These are phyloP conservation scores for Tylopilus balloui DNA, from an alignment of 768 basidiomycete species.

Conservation along the genomic window DNA sequence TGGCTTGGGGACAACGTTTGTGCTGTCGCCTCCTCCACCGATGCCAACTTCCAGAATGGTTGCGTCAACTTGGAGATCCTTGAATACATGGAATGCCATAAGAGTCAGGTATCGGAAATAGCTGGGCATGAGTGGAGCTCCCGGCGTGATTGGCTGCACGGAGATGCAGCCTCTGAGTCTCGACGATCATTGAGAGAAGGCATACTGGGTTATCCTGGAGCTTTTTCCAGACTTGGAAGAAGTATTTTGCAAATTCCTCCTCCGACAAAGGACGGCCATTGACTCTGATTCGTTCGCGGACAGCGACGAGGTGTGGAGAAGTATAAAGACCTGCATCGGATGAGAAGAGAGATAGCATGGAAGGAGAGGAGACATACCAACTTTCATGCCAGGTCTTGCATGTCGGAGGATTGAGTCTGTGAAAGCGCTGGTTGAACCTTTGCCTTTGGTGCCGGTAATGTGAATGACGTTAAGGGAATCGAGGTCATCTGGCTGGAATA, in stretches of 20 bases:
- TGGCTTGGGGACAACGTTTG: slow-evolving; percentile 90
- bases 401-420: slow-evolving; percentile 80
- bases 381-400: slow-evolving; percentile 68
- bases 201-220: slow-evolving; percentile 64
- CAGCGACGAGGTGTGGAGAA: slow-evolving; percentile 93
- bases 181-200: not conserved
- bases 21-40: slow-evolving; percentile 91
- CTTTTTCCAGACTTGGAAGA: slow-evolving; percentile 94
- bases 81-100: slow-evolving; percentile 87
- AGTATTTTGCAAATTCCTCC: slow-evolving; percentile 81
- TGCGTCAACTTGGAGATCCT: slow-evolving; percentile 76
- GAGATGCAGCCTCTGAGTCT: not conserved
- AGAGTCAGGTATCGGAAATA: slow-evolving; percentile 95
- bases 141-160: slow-evolving; percentile 42
- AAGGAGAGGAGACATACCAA: slow-evolving; percentile 49
- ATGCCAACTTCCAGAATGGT: slow-evolving; percentile 96
- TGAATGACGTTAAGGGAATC: slow-evolving; percentile 91
- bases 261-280: slow-evolving; percentile 89
- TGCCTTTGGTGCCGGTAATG: slow-evolving; percentile 97
- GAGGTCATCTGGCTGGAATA: slow-evolving; percentile 66
- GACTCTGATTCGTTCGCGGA: slow-evolving; percentile 91
- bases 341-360: not conserved
- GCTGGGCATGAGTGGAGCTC: slow-evolving; percentile 71
- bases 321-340: slow-evolving; percentile 76
- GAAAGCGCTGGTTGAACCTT: slow-evolving; percentile 96